Conservation (phyloP, 139 green algal species). For the Raphidocelis subcapitata region DNA sequence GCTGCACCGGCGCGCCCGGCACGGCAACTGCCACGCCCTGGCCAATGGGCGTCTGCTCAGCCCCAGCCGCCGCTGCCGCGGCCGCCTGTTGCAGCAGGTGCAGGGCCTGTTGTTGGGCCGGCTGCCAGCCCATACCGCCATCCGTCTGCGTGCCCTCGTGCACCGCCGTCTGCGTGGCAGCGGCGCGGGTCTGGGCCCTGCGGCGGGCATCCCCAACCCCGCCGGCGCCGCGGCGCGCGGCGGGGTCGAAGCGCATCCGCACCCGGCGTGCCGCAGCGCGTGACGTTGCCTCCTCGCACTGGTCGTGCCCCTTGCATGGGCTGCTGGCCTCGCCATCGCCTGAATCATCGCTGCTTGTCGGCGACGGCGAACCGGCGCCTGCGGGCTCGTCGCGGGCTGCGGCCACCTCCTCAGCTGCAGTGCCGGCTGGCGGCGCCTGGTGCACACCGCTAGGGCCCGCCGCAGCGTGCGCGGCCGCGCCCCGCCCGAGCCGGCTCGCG, state of each 20-base stretch:
- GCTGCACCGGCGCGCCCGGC: not conserved
- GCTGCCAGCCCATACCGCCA: not conserved
- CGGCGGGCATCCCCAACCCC: too few relatives aligned
- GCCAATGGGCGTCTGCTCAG: not conserved
- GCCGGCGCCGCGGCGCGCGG: not conserved
- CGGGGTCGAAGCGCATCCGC: not conserved
- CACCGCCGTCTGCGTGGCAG: too few relatives aligned
- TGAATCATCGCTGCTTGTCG: constrained; percentile 2
- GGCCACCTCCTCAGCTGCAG: not conserved
- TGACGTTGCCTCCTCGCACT: not conserved
- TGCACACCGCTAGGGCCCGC: not conserved
- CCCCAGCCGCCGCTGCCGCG: not conserved
- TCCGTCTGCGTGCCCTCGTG: too few relatives aligned
- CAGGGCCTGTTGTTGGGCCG: not conserved
- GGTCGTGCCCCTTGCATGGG: not conserved
- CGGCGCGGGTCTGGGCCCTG: too few relatives aligned
- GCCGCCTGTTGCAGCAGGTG: not conserved
- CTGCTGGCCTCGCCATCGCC: not conserved
- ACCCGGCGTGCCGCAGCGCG: not conserved
- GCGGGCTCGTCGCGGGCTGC: not conserved
- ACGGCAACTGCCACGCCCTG: not conserved
- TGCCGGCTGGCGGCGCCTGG: not conserved
- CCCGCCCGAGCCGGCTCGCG: too few relatives aligned
- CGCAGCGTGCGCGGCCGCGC: not conserved
- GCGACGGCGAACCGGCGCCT: not conserved